phyloP scores from a whole-genome alignment of 1,139 yeast genomes.

The Candida sanyaensis region DNA sequence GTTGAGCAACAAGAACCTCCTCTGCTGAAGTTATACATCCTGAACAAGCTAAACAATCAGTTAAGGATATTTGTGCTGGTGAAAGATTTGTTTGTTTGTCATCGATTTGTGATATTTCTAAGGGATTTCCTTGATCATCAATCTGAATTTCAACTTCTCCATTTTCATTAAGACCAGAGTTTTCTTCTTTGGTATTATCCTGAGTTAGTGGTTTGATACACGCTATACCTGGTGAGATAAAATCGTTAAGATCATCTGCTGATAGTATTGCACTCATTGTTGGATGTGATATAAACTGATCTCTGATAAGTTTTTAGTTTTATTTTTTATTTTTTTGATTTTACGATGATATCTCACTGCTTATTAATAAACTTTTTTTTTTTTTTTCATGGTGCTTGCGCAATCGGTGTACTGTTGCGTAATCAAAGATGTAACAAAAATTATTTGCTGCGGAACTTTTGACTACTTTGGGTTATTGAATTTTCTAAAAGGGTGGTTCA shows the following conservation, averaged over 20 bases:
- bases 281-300: not conserved
- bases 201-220: constrained; percentile 67
- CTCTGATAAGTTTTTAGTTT: not conserved
- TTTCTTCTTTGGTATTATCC: constrained; percentile 14
- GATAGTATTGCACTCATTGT: constrained; percentile 84
- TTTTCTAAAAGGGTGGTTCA: too few species aligned
- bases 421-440: too few species aligned
- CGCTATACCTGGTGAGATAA: constrained; percentile 91
- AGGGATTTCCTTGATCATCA: constrained; percentile 64
- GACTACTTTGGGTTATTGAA: too few species aligned
- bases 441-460: too few species aligned
- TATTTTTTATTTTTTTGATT: not conserved
- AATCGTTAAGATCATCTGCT: constrained; percentile 90
- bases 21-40: constrained; percentile 98
- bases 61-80: constrained; percentile 84
- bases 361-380: too few species aligned
- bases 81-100: constrained; percentile 54
- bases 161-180: constrained; percentile 20
- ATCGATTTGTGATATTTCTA: constrained; percentile 66
- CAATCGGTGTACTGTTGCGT: too few species aligned
- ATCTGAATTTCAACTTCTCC: constrained; percentile 63
- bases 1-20: constrained; percentile 87
- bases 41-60: constrained; percentile 95
- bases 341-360: too few species aligned
- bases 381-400: too few species aligned